Percentiles rank a stretch among this genome's conserved stretches.
Evolutionary conservation across 176 grass and related monocot genomes (phyloP).

Genomic region (Musa beccarii): DNA sequence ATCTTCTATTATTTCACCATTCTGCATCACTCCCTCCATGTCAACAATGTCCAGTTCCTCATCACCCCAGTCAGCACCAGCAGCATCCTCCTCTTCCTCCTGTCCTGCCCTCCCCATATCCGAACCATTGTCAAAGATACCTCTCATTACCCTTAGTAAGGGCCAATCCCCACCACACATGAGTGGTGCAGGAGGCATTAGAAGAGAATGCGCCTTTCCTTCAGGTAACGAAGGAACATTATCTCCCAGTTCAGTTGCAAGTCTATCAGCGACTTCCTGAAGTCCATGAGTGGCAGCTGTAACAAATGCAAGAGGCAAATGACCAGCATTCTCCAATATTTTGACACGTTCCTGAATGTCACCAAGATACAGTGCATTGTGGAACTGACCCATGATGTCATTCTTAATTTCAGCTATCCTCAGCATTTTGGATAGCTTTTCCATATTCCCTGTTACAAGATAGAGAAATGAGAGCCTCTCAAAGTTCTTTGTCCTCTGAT

Average conservation of each 20-base stretch:
- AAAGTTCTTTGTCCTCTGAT: slow-evolving; percentile 86
- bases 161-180: slow-evolving; percentile 73
- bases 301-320: slow-evolving; percentile 84
- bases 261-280: slow-evolving; percentile 57
- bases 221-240: slow-evolving; percentile 68
- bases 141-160: slow-evolving; percentile 77
- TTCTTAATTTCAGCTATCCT: slow-evolving; percentile 76
- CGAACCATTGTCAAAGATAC: slow-evolving; percentile 82
- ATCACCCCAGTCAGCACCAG: slow-evolving; percentile 85
- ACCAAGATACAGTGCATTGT: slow-evolving; percentile 82
- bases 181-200: slow-evolving; percentile 68
- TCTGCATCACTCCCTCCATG: slow-evolving; percentile 48
- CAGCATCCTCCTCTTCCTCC: slow-evolving; percentile 73
- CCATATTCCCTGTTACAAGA: slow-evolving; percentile 66
- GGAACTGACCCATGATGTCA: slow-evolving; percentile 85
- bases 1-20: slow-evolving; percentile 55
- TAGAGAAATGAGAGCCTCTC: slow-evolving; percentile 90
- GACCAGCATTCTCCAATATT: slow-evolving; percentile 79
- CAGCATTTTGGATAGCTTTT: slow-evolving; percentile 70
- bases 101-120: slow-evolving; percentile 55
- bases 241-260: slow-evolving; percentile 76
- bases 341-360: slow-evolving; percentile 73
- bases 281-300: slow-evolving; percentile 84
- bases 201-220: slow-evolving; percentile 52
- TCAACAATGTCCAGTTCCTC: slow-evolving; percentile 81